phyloP scores from a whole-genome alignment of 2,329 filamentous ascomycete genomes.

The Emmonsiellopsis sp. region DNA sequence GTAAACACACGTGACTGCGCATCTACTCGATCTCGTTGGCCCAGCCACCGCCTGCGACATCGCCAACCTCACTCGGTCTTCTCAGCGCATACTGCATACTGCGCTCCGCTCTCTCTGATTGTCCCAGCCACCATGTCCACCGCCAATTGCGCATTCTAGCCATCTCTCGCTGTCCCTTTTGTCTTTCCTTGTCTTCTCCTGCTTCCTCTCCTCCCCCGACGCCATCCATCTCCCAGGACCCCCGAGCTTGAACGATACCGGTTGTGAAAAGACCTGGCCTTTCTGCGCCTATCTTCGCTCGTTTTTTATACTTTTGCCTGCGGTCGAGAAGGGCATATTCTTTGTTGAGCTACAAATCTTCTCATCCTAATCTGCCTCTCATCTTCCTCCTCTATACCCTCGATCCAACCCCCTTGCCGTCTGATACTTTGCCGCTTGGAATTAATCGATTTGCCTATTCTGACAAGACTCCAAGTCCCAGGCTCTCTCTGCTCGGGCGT shows the following conservation, averaged over 20 bases:
- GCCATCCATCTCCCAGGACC: no score
- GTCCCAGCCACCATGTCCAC: constrained; percentile 27
- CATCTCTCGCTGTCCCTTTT: not conserved
- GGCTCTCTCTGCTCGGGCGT: no score
- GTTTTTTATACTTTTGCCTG: not conserved
- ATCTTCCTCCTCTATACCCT: constrained; percentile 12
- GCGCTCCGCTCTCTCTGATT: not conserved
- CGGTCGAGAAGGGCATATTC: not conserved
- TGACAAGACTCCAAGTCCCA: no score
- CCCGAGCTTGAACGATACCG: no score
- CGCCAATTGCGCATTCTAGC: not conserved
- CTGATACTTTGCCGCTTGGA: no score
- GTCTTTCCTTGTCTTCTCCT: not conserved
- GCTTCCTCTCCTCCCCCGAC: not conserved
- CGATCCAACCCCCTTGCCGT: no score
- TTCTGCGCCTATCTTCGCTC: not conserved
- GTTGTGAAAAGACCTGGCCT: no score
- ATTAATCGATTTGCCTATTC: no score
- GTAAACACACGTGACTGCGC: constrained; percentile 28
- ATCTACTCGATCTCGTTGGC: constrained; percentile 18
- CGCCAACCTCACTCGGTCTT: not conserved
- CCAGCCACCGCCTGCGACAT: constrained; percentile 27
- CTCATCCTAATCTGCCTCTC: constrained; percentile 19
- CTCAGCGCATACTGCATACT: not conserved
- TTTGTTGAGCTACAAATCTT: constrained; percentile 27